Conservation (phyloP, 345 rosid genomes). For the Triadica sebifera region DNA sequence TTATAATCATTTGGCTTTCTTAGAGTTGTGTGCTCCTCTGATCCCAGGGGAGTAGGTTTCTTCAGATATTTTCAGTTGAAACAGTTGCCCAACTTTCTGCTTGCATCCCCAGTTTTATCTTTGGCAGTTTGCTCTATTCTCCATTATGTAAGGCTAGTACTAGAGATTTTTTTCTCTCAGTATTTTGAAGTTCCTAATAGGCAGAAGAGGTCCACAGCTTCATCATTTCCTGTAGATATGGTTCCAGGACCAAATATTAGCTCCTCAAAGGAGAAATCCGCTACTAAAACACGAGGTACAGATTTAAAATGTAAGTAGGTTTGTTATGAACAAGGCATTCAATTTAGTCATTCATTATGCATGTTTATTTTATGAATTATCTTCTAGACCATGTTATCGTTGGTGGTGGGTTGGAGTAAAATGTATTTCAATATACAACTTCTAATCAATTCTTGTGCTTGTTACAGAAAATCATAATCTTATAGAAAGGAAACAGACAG, state of each 20-base stretch:
- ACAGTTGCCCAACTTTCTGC: slow-evolving; percentile 93
- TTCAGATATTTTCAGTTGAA: slow-evolving; percentile 75
- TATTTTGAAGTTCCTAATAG: slow-evolving; percentile 57
- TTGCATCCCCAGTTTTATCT: slow-evolving; percentile 83
- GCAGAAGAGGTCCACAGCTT: slow-evolving; percentile 37
- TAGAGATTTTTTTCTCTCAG: slow-evolving; percentile 51
- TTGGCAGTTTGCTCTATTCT: slow-evolving; percentile 63
- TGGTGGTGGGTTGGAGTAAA: neutral
- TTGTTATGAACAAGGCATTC: neutral
- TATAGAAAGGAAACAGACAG: slow-evolving; percentile 50
- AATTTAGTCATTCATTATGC: neutral
- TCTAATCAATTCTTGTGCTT: slow-evolving; percentile 11
- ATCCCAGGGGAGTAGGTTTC: slow-evolving; percentile 86
- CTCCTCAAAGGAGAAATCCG: slow-evolving; percentile 13
- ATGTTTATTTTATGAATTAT: neutral
- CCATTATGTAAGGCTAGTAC: slow-evolving; percentile 51
- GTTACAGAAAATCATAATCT: slow-evolving; percentile 44
- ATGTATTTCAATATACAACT: neutral
- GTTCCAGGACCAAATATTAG: slow-evolving; percentile 19
- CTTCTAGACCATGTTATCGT: neutral
- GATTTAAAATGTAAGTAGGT: neutral
- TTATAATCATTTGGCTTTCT: slow-evolving; percentile 11
- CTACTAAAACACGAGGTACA: slow-evolving; percentile 34
- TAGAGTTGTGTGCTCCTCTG: slow-evolving; percentile 5
- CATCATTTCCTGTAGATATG: slow-evolving; percentile 31